phyloP scores from a whole-genome alignment of 2,329 filamentous ascomycete genomes.

The Aspergillus versicolor region DNA sequence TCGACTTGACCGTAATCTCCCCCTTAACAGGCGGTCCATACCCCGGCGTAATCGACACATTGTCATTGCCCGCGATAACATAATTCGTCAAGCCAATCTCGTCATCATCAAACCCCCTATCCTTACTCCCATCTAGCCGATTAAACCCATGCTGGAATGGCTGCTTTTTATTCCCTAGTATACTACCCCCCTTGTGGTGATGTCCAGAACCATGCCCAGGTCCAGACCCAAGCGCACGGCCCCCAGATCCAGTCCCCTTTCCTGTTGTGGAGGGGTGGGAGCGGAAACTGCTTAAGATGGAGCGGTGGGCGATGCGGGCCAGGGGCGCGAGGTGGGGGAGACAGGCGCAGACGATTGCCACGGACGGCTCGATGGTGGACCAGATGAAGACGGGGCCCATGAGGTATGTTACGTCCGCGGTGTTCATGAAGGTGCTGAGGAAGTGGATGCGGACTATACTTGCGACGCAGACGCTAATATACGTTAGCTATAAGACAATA shows the following conservation, averaged over 20 bases:
- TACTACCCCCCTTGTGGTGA: not conserved
- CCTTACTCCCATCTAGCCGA: not conserved
- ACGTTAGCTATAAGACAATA: too few species aligned
- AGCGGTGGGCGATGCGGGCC: not conserved
- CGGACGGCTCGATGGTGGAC: conserved; percentile 13
- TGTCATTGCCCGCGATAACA: not conserved
- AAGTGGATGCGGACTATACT: conserved; percentile 14
- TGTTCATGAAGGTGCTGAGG: conserved; percentile 3
- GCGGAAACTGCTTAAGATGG: not conserved
- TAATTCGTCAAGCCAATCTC: conserved; percentile 6
- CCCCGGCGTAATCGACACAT: too few species aligned
- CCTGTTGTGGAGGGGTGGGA: not conserved
- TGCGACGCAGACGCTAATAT: conserved; percentile 10
- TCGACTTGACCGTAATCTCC: too few species aligned
- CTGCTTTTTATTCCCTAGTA: not conserved
- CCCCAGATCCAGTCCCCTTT: too few species aligned
- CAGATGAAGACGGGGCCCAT: conserved; percentile 16
- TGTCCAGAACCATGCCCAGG: too few species aligned
- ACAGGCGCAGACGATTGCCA: conserved; percentile 16
- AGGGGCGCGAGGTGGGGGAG: conserved; percentile 17
- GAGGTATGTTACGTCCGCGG: conserved; percentile 10
- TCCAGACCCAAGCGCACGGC: too few species aligned
- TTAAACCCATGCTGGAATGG: not conserved
- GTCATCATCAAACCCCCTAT: not conserved
- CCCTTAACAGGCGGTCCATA: too few species aligned